phyloP scores from a whole-genome alignment of 1,139 yeast species.

The Zhuliangozyma parablackwelliae region DNA sequence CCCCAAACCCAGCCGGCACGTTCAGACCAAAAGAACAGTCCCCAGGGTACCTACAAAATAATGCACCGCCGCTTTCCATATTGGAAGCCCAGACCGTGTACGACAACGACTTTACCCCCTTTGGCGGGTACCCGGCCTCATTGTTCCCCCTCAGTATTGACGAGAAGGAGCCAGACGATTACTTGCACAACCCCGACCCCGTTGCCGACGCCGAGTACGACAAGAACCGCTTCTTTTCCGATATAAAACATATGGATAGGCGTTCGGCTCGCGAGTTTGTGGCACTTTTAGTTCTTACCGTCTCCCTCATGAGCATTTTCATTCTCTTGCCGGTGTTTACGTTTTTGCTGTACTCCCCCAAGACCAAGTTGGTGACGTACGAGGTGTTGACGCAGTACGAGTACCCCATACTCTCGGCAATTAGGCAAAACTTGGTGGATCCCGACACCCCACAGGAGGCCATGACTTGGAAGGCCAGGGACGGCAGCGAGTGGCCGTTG shows the following conservation, averaged over 20 bases:
- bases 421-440: slow-evolving; percentile 62
- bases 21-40: no score
- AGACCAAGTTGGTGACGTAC: slow-evolving; percentile 24
- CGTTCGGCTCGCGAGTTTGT: no score
- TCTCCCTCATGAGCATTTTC: slow-evolving; percentile 56
- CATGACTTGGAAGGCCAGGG: slow-evolving; percentile 35
- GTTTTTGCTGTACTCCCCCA: slow-evolving; percentile 67
- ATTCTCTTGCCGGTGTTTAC: slow-evolving; percentile 68
- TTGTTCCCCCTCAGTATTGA: slow-evolving; percentile 84
- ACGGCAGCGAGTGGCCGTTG: slow-evolving; percentile 64
- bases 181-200: slow-evolving; percentile 90
- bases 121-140: slow-evolving; percentile 92
- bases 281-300: no score
- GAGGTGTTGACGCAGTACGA: slow-evolving; percentile 52
- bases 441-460: slow-evolving; percentile 73
- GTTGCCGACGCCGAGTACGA: slow-evolving; percentile 81
- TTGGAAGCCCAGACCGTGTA: neutral
- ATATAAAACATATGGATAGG: slow-evolving; percentile 57
- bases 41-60: no score
- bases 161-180: slow-evolving; percentile 90
- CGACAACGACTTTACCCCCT: slow-evolving; percentile 57
- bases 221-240: slow-evolving; percentile 55
- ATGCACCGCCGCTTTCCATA: neutral
- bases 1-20: no score
- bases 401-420: slow-evolving; percentile 58